Conservation (phyloP, 805 yeast genomes). For the Jamesozyma spencerorum region DNA sequence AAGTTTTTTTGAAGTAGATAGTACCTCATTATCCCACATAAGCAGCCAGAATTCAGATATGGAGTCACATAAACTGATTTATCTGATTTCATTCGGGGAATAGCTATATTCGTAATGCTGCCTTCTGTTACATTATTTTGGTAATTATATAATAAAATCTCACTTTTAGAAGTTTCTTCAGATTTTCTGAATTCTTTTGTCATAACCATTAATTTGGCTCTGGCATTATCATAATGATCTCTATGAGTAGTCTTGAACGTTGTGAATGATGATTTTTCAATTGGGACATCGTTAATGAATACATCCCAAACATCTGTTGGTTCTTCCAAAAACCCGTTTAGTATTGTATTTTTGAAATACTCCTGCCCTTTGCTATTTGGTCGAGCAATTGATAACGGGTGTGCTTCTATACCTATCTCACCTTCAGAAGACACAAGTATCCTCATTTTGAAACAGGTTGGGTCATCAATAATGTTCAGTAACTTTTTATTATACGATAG, state of each 20-base stretch:
- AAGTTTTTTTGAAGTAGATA: constrained; percentile 45
- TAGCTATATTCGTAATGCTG: constrained; percentile 71
- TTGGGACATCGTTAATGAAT: constrained; percentile 46
- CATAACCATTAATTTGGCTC: constrained; percentile 37
- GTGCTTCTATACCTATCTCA: constrained; percentile 31
- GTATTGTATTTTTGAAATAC: constrained; percentile 25
- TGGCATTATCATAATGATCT: constrained; percentile 50
- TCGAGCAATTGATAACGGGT: constrained; percentile 14
- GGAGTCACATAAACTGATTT: constrained; percentile 70
- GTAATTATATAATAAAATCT: constrained; percentile 62
- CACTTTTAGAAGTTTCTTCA: constrained; percentile 32
- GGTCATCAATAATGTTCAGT: constrained; percentile 17
- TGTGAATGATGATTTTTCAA: constrained; percentile 59
- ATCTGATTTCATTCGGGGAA: constrained; percentile 21
- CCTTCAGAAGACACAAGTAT: constrained; percentile 35
- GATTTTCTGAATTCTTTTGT: constrained; percentile 24
- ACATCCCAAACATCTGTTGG: constrained; percentile 43
- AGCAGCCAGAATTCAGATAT: constrained; percentile 63
- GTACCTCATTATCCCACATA: constrained; percentile 75
- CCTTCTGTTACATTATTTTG: constrained; percentile 66
- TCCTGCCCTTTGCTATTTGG: constrained; percentile 3
- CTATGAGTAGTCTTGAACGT: constrained; percentile 81
- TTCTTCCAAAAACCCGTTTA: constrained; percentile 18
- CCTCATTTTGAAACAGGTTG: constrained; percentile 40
- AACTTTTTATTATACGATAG: constrained; percentile 6